A percentile compares a stretch with the other conserved stretches of the same genome.
Conservation (phyloP, 2,329 filamentous ascomycete species). For the Pseudogymnoascus sp. region DNA sequence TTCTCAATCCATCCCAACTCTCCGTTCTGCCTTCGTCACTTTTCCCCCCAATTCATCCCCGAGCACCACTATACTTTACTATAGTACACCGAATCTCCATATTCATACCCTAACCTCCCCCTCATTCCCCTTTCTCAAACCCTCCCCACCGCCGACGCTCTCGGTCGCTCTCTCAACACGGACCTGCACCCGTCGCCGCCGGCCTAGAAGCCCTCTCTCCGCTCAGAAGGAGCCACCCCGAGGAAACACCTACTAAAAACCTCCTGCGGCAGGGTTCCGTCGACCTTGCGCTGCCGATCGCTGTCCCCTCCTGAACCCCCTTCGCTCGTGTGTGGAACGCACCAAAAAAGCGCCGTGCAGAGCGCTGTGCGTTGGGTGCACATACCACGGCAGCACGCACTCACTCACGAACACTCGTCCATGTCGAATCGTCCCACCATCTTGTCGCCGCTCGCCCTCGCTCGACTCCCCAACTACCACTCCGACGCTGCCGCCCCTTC, state of each 20-base stretch:
- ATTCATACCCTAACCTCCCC: neutral
- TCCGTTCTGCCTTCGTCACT: neutral
- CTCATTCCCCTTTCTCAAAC: neutral
- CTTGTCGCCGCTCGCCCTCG: neutral
- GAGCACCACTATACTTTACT: neutral
- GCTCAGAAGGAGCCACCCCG: neutral
- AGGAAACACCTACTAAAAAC: neutral
- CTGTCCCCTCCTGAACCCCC: constrained; percentile 1
- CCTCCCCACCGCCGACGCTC: neutral
- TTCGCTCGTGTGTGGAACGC: neutral
- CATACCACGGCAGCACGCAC: neutral
- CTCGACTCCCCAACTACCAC: neutral
- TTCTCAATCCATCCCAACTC: constrained; percentile 2
- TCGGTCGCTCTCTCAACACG: neutral
- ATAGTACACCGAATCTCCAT: neutral
- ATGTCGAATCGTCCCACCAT: neutral
- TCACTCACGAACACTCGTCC: neutral
- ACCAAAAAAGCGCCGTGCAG: neutral
- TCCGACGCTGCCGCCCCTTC: neutral
- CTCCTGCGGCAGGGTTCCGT: neutral
- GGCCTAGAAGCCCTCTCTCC: neutral
- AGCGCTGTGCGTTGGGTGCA: neutral
- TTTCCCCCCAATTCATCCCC: neutral
- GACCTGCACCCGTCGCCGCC: neutral
- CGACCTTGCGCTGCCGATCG: neutral